Conservation (phyloP, 306 rosid genomes). For the Aeschynomene evenia region DNA sequence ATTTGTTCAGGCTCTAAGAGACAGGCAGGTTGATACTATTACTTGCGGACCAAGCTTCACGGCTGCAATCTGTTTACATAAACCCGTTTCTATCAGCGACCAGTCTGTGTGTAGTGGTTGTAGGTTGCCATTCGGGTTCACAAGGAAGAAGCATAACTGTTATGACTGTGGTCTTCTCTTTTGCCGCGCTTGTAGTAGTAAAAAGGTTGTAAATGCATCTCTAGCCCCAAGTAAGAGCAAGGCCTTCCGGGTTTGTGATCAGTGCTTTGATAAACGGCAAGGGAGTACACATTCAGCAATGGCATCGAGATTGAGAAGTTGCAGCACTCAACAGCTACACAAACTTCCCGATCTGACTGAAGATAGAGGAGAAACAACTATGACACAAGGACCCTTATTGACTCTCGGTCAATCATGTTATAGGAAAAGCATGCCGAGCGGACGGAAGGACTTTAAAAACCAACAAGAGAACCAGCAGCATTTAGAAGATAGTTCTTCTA, state of each 20-base stretch:
- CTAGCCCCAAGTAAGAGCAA: slow-evolving; percentile 69
- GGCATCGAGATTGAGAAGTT: slow-evolving; percentile 33
- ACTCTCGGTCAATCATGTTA: slow-evolving; percentile 49
- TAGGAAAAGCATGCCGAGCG: slow-evolving; percentile 52
- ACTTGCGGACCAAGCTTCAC: slow-evolving; percentile 73
- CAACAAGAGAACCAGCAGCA: slow-evolving; percentile 45
- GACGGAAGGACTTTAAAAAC: slow-evolving; percentile 49
- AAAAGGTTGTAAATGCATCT: slow-evolving; percentile 58
- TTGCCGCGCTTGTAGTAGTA: slow-evolving; percentile 65
- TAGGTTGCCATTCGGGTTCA: slow-evolving; percentile 72
- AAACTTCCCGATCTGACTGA: slow-evolving; percentile 46
- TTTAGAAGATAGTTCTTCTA: slow-evolving; percentile 38
- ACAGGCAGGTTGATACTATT: slow-evolving; percentile 64
- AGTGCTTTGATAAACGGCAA: slow-evolving; percentile 56
- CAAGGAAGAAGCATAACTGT: slow-evolving; percentile 83
- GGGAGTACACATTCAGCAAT: slow-evolving; percentile 30
- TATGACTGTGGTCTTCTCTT: slow-evolving; percentile 80
- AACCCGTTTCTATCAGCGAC: slow-evolving; percentile 62
- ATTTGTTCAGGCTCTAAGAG: slow-evolving; percentile 62
- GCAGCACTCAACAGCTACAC: slow-evolving; percentile 29
- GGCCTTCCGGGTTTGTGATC: slow-evolving; percentile 79
- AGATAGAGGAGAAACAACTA: slow-evolving; percentile 47
- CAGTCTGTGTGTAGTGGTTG: slow-evolving; percentile 77
- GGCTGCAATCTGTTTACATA: slow-evolving; percentile 79
- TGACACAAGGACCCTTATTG: slow-evolving; percentile 45